Evolutionary conservation across 495 filamentous ascomycete genomes (phyloP), one percentile per base, ranked within the genome.

Genomic region (Diplogelasinospora grovesii): DNA sequence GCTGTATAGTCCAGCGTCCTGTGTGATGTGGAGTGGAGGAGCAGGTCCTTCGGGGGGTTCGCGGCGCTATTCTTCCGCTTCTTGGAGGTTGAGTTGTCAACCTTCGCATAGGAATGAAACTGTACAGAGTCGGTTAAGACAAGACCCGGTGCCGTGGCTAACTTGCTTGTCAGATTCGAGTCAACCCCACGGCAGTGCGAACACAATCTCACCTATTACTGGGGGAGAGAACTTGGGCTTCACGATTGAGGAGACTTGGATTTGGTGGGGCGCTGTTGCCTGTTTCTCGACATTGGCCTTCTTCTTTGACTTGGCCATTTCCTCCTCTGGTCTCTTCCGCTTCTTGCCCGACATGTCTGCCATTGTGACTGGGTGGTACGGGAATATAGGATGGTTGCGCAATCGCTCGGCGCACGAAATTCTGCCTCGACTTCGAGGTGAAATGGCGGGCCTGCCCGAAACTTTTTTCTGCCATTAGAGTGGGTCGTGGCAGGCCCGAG

Each of bases 1-100:
- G 78, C 90, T 13, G 75, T 75, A 57, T 90, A 95, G 61, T 96
- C 86, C 43, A 98, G 61, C 41, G 77, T 82, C 28, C 71, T 69
- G 51, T 95, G 85, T 4, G 77, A 70, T 22, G 82, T 81, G 4
- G 89, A 87, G 39, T 95, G 79, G 30, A 97, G 70, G 6, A 77
- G 58, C 35, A 95, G 69, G 50, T 89, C 82, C 16, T 52, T 68
- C 50, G 52, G 54, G 48, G 56, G 71, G 48, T 54, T 72, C 60
- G 42, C 57, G 56, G 36, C 57, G 50, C 57, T 71, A 68, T 32
- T 60, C 53, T 54, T 66, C 58, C 54, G 68, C 47, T 24, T 59
- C 45, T 57, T 60, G 23, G 58, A 41, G 36, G 60, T 44, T 53
- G 70, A 60, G 41, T 63, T 64, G 34, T 72, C 69, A 23, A 52